phyloP scores from a whole-genome alignment of 2,329 filamentous ascomycete species.

The Talaromyces sp. region DNA sequence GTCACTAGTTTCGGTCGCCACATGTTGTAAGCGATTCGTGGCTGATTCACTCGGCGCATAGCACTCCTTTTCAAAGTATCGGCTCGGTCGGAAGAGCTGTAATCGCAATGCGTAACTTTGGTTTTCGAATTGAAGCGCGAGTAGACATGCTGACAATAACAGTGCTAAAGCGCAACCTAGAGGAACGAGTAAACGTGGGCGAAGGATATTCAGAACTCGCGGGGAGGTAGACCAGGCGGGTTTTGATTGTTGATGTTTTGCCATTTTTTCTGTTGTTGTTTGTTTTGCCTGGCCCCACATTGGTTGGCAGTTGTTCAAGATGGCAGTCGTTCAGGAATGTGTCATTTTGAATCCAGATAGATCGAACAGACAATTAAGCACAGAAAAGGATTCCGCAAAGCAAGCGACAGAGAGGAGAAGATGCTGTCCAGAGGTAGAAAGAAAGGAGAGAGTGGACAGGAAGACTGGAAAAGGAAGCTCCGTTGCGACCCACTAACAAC shows the following conservation, averaged over 20 bases:
- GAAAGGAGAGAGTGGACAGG: background rate
- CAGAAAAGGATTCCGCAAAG: background rate
- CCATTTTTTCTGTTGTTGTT: background rate
- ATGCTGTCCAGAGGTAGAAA: background rate
- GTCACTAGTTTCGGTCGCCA: background rate
- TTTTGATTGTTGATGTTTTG: constrained; percentile 13
- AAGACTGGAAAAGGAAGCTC: background rate
- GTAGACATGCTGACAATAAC: constrained; percentile 1
- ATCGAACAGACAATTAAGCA: background rate
- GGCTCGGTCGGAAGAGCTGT: constrained; percentile 17
- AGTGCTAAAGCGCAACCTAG: constrained; percentile 8
- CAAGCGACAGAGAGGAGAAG: background rate
- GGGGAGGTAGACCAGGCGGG: constrained; percentile 1
- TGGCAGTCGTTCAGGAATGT: background rate
- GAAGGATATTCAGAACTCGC: constrained; percentile 7
- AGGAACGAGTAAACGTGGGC: constrained; percentile 7
- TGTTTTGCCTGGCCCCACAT: constrained; percentile 2
- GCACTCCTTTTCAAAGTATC: constrained; percentile 16
- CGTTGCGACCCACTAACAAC: constrained; percentile 4
- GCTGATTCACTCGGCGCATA: constrained; percentile 11
- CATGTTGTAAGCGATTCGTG: constrained; percentile 6
- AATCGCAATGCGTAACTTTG: constrained; percentile 15
- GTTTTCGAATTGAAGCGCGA: constrained; percentile 13
- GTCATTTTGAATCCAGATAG: background rate
- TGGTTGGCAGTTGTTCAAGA: background rate